Evolutionary conservation across 805 yeast species (phyloP), one percentile per base, ranked within the genome.

Genomic region (Monosporozyma unispora): DNA sequence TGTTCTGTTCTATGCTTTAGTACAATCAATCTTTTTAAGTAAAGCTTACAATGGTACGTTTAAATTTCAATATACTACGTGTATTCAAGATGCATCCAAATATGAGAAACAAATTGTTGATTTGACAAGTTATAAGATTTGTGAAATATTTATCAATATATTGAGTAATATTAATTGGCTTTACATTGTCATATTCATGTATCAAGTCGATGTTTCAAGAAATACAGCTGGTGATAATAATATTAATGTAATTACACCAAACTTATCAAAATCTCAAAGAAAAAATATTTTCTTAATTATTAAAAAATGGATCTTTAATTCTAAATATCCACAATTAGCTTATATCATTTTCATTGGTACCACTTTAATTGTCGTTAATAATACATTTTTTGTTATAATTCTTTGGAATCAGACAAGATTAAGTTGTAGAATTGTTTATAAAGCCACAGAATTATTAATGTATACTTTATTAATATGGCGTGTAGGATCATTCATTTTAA

Each of bases 1-100:
- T 4, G 78, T 84, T n/a, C 55, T 81, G 19, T 69, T 79, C 48
- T 75, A 74, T 50, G 78, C 87, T 12, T 65, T 77, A 1, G 70
- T 76, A 9, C 70, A 77, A 47, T 80, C 87, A 0, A 74, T 77
- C 1, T 64, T 78, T 11, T 62, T 86, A 16, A 59, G 67, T 2
- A 69, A 69, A 50, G 60, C 80, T 28, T 77, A 82, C 21, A 40
- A 50, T 14, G 55, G 61, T 0, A 69, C 73, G 2, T 71, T 86
- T 42, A 55, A 69, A 22, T 33, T 47, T 0, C 88, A 85, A 58
- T 83, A 80, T 58, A 61, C 60, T 7, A 53, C 57, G 1, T 80
- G 83, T 53, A 71, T 74, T 48, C 79, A 83, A 48, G 83, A 82
- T 60, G 67, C 79, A 12, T 55, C 62, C 9, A 68, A 66, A 43